Conservation (phyloP, 768 basidiomycete species). For the Agrocybe pediades region DNA sequence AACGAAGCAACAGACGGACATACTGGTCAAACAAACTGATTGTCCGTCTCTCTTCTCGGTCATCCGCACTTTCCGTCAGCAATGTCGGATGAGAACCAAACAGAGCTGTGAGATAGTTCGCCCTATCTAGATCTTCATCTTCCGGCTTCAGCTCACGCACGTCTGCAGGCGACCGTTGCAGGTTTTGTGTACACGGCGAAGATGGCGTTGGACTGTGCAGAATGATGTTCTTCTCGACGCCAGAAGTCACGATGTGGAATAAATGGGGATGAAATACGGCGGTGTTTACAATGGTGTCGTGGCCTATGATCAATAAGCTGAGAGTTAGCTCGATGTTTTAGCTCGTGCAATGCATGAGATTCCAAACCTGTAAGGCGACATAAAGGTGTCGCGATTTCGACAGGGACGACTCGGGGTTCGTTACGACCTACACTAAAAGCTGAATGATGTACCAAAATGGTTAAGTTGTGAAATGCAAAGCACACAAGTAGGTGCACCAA, state of each 20-base stretch:
- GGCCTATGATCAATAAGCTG: slow-evolving; percentile 44
- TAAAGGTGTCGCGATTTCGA: slow-evolving; percentile 62
- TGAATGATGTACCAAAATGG: background rate
- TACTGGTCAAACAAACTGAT: slow-evolving; percentile 77
- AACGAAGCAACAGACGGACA: slow-evolving; percentile 18
- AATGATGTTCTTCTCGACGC: slow-evolving; percentile 70
- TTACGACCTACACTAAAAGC: slow-evolving; percentile 33
- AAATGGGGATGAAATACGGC: slow-evolving; percentile 71
- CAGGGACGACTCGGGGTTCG: slow-evolving; percentile 55
- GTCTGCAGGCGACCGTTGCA: slow-evolving; percentile 45
- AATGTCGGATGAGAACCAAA: slow-evolving; percentile 22
- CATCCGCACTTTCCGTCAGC: slow-evolving; percentile 20
- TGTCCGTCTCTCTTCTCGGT: slow-evolving; percentile 47
- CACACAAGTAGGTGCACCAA: no score
- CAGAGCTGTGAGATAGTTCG: slow-evolving; percentile 38
- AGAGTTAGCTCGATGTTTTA: background rate
- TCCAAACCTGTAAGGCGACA: slow-evolving; percentile 58
- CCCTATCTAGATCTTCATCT: slow-evolving; percentile 32
- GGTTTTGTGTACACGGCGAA: slow-evolving; percentile 52
- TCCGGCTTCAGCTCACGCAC: slow-evolving; percentile 46
- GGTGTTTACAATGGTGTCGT: slow-evolving; percentile 78
- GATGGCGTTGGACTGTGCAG: slow-evolving; percentile 67
- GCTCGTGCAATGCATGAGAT: background rate
- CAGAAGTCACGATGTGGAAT: slow-evolving; percentile 67
- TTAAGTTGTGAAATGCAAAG: no score